A percentile compares a stretch with the other conserved stretches of the same genome.
phyloP scores from a whole-genome alignment of 495 filamentous ascomycete species.

The Aspergillus sclerotiicarbonarius region DNA sequence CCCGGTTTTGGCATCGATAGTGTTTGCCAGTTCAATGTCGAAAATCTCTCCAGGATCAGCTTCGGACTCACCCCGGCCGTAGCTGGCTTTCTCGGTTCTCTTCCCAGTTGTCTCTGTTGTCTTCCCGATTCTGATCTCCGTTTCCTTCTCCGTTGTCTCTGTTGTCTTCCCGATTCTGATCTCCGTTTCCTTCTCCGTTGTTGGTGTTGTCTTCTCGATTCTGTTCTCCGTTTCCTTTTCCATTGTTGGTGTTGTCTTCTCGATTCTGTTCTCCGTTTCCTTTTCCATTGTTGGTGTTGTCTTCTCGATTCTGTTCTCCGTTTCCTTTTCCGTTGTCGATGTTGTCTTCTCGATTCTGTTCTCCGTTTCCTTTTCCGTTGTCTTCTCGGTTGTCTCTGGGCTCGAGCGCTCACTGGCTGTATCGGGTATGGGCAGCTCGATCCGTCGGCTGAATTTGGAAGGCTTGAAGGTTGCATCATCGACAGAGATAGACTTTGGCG shows the following conservation, averaged over 20 bases:
- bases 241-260: neutral
- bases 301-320: constrained; percentile 16
- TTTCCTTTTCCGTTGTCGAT: constrained; percentile 12
- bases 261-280: constrained; percentile 20
- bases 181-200: constrained; percentile 15
- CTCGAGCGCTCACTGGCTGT: constrained; percentile 46
- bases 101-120: constrained; percentile 10
- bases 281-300: neutral
- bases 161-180: too few species aligned
- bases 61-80: constrained; percentile 1
- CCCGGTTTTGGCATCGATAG: constrained; percentile 44
- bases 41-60: constrained; percentile 17
- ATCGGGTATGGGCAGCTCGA: constrained; percentile 41
- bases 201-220: constrained; percentile 6
- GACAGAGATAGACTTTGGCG: constrained; percentile 8
- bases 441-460: constrained; percentile 30
- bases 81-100: constrained; percentile 14
- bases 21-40: constrained; percentile 39
- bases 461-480: constrained; percentile 34
- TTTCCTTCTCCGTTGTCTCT: constrained; percentile 9
- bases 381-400: constrained; percentile 17
- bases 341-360: constrained; percentile 7
- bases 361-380: constrained; percentile 11
- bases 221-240: constrained; percentile 16
- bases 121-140: too few species aligned